Conservation (phyloP, 2,329 filamentous ascomycete species). For the Chaetomium globosum region DNA sequence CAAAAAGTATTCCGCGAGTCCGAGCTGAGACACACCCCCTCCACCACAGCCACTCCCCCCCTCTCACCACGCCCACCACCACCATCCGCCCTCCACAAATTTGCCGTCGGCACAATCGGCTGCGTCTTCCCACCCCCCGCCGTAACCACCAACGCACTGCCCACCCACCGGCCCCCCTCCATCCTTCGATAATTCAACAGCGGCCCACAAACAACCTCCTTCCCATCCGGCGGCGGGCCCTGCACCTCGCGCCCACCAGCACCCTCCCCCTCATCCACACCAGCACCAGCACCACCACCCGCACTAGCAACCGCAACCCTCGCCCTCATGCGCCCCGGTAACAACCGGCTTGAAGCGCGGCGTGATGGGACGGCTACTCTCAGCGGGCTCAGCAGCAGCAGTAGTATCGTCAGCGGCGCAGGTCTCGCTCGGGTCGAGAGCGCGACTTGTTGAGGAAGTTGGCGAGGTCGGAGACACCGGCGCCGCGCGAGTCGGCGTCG, state of each 20-base stretch:
- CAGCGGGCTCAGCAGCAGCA: too few relatives aligned
- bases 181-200: conserved; percentile 78
- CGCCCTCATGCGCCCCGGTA: conserved; percentile 47
- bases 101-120: conserved; percentile 61
- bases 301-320: conserved; percentile 32
- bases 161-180: conserved; percentile 70
- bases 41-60: conserved; percentile 45
- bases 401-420: conserved; percentile 27
- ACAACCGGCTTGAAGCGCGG: conserved; percentile 53
- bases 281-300: neutral
- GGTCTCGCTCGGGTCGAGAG: conserved; percentile 48
- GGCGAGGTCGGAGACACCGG: conserved; percentile 54
- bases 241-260: neutral
- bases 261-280: neutral
- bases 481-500: conserved; percentile 46
- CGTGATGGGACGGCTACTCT: conserved; percentile 22
- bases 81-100: conserved; percentile 46
- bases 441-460: conserved; percentile 60
- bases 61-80: conserved; percentile 8
- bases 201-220: conserved; percentile 70
- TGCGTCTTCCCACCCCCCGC: conserved; percentile 67
- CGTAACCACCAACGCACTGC: conserved; percentile 82
- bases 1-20: conserved; percentile 79
- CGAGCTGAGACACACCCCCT: conserved; percentile 64
- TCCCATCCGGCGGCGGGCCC: conserved; percentile 46